Evolutionary conservation across 257 asterid species (phyloP), one percentile per base, ranked within the genome.

Genomic region (Leptodermis oblonga): DNA sequence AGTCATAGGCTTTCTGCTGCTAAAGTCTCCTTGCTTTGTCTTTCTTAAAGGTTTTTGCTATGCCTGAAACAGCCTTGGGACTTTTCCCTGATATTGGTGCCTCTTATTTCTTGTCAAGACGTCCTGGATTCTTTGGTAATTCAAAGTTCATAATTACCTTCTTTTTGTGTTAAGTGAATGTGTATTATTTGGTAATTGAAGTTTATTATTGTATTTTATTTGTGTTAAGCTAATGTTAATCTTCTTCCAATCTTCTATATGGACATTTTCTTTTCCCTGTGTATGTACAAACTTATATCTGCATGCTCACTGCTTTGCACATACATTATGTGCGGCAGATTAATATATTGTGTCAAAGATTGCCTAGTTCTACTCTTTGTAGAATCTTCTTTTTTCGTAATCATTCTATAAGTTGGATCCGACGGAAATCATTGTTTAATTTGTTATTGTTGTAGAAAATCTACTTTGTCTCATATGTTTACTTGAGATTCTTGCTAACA

Each of bases 51-150:
- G 89, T 88, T 80, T 93, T 87, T 77, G 94, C 98, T 18, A 90
- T 93, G 98, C 97, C 98, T 68, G 97, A 93, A 87, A 90, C 98
- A 33, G 84, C 88, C 28, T 73, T 93, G 78, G 98, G 98, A 61
- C 92, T 84, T 68, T 88, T 93, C 80, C 97, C 96, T 25, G 98
- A 92, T 69, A 81, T 88, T 59, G 97, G 97, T 15, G 94, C 97
- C 78, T 93, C 98, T 55, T 88, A 82, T 82, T 90, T 83, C 77
- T 79, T 90, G 79, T 90, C 97, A 65, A 90, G 89, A 72, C 94
- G 84, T 67, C 94, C 96, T 25, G 96, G 96, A 69, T 93, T 84
- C 82, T 87, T 88, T 37, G 96, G 98, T 93, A 86, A 85, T 42
- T 81, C 46, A 60, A 37, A 49, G 14, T 73, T 74, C 11, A 18